Conservation (phyloP, 805 yeast genomes). For the Dipodascus albidus region DNA sequence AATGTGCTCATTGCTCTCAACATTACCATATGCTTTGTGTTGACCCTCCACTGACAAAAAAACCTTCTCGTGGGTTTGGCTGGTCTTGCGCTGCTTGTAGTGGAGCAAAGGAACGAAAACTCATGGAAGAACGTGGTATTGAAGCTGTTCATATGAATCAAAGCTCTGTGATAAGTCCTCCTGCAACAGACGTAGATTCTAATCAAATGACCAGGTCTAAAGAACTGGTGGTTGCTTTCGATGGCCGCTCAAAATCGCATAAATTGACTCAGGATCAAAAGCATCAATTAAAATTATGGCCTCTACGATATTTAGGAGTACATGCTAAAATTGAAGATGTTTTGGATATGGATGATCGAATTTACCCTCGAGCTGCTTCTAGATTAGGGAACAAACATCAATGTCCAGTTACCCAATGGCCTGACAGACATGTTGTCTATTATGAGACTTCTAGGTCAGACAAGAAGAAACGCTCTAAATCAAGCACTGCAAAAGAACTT, state of each 20-base stretch:
- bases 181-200: constrained; percentile 2
- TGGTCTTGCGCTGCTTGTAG: constrained; percentile 83
- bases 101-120: constrained; percentile 14
- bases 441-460: constrained; percentile 30
- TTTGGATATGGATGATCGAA: constrained; percentile 63
- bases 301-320: constrained; percentile 66
- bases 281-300: constrained; percentile 40
- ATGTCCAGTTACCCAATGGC: constrained; percentile 47
- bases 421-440: constrained; percentile 52
- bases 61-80: constrained; percentile 79
- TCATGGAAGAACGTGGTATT: constrained; percentile 17
- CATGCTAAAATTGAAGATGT: constrained; percentile 68
- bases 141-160: background rate
- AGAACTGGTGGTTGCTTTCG: constrained; percentile 22
- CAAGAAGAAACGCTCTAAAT: constrained; percentile 16
- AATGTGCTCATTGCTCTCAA: constrained; percentile 66
- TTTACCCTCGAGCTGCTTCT: constrained; percentile 72
- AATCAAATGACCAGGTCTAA: constrained; percentile 13
- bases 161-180: background rate
- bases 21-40: constrained; percentile 73
- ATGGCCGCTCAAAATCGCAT: constrained; percentile 15
- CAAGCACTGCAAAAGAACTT: constrained; percentile 32
- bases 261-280: constrained; percentile 19
- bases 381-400: constrained; percentile 68
- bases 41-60: constrained; percentile 68